Percentiles rank a stretch among this genome's conserved stretches.
Evolutionary conservation across 345 rosid species (phyloP).

Genomic region (Eucalyptus microcorys): DNA sequence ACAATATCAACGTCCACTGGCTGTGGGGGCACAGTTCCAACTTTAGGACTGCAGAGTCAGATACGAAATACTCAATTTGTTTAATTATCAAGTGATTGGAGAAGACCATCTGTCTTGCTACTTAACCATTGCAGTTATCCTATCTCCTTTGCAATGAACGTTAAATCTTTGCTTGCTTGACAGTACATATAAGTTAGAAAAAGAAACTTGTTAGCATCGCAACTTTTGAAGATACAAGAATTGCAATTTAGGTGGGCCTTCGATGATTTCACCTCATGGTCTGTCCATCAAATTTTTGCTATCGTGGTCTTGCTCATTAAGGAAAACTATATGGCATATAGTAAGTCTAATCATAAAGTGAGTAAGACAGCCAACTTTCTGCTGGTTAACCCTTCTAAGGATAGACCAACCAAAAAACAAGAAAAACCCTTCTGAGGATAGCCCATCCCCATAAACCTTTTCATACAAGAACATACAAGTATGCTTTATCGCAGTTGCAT

Average conservation of each 20-base stretch:
- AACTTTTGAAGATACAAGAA: neutral
- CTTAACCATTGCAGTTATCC: accelerated
- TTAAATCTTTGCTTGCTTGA: neutral
- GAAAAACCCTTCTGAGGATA: neutral
- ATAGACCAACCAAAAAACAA: neutral
- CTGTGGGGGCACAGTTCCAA: neutral
- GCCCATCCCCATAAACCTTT: neutral
- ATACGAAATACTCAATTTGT: neutral
- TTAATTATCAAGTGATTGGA: neutral
- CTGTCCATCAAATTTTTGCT: neutral
- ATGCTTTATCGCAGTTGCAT: neutral
- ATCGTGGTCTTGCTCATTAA: neutral
- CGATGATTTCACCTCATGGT: neutral
- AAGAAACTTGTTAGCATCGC: neutral
- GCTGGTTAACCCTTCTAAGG: neutral
- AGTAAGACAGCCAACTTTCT: neutral
- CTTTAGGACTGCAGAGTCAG: neutral
- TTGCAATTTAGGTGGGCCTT: neutral
- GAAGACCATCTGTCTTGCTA: neutral
- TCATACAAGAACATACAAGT: neutral
- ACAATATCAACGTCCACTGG: neutral
- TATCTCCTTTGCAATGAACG: neutral
- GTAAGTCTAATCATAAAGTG: neutral
- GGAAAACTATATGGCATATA: neutral
- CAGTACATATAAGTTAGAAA: neutral